phyloP scores from a whole-genome alignment of 306 rosid genomes.

The Arachis hypogaea region DNA sequence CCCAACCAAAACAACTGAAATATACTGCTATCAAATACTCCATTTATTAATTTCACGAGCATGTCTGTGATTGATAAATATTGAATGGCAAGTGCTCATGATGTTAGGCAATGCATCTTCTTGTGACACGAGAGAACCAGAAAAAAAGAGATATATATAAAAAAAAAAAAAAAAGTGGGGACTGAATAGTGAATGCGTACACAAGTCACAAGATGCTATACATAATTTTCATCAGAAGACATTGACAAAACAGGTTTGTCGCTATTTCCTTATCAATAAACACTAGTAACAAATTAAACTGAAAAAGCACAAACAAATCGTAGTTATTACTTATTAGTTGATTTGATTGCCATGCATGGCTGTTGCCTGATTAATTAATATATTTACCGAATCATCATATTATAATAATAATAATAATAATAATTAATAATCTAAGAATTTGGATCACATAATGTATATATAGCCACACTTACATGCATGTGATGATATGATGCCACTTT shows the following conservation, averaged over 20 bases:
- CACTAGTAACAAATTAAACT: neutral
- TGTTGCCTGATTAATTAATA: too few relatives aligned
- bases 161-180: neutral
- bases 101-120: neutral
- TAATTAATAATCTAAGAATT: too few relatives aligned
- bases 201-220: neutral
- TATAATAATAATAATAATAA: too few relatives aligned
- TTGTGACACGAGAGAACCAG: neutral
- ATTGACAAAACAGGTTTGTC: conserved; percentile 5
- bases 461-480: too few relatives aligned
- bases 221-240: neutral
- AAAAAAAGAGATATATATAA: neutral
- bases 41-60: neutral
- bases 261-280: neutral
- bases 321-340: neutral
- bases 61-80: neutral
- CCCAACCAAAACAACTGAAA: neutral
- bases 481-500: too few relatives aligned
- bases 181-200: neutral
- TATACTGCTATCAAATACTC: neutral
- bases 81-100: neutral
- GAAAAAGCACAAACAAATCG: neutral
- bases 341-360: too few relatives aligned
- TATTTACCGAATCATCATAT: too few relatives aligned
- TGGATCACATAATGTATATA: too few relatives aligned